Conservation (phyloP, 2,329 filamentous ascomycete genomes). For the Purpureocillium takamizusanense region DNA sequence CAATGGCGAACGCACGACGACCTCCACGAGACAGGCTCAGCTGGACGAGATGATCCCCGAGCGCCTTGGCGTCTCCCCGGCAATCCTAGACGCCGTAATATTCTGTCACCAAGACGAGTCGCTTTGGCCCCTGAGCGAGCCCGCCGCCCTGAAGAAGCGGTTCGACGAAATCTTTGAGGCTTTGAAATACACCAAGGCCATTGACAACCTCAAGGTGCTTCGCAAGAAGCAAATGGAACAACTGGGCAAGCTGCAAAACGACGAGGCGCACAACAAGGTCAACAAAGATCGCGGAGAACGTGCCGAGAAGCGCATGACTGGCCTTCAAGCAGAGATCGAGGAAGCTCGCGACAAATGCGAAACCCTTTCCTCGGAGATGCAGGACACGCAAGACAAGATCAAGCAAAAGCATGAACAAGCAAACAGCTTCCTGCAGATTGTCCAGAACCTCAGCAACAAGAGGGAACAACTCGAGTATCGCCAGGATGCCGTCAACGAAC, state of each 20-base stretch:
- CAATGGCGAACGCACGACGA: conserved; percentile 68
- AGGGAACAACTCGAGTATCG: conserved; percentile 64
- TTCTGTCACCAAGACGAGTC: conserved; percentile 99
- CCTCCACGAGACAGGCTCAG: conserved; percentile 74
- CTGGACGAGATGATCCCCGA: conserved; percentile 78
- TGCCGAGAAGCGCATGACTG: conserved; percentile 54
- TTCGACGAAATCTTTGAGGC: conserved; percentile 99
- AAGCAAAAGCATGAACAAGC: conserved; percentile 63
- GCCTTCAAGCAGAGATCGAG: conserved; percentile 59
- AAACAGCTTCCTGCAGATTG: conserved; percentile 63
- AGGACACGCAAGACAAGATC: conserved; percentile 47
- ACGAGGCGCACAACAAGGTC: conserved; percentile 68
- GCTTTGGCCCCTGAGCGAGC: conserved; percentile 91
- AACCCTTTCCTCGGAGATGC: conserved; percentile 50
- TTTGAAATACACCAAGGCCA: conserved; percentile 91
- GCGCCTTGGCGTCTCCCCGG: conserved; percentile 79
- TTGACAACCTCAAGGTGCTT: conserved; percentile 85
- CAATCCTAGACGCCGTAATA: conserved; percentile 88
- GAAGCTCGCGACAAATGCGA: conserved; percentile 48
- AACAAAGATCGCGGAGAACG: conserved; percentile 80
- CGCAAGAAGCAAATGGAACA: conserved; percentile 75
- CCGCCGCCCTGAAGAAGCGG: conserved; percentile 74
- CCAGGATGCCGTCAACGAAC: conserved; percentile 59
- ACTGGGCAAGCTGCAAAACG: conserved; percentile 61
- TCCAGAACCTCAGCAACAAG: conserved; percentile 69